These are phyloP conservation scores for Ascobolus immersus DNA, from an alignment of 495 filamentous ascomycete species.

Conservation along the genomic window DNA sequence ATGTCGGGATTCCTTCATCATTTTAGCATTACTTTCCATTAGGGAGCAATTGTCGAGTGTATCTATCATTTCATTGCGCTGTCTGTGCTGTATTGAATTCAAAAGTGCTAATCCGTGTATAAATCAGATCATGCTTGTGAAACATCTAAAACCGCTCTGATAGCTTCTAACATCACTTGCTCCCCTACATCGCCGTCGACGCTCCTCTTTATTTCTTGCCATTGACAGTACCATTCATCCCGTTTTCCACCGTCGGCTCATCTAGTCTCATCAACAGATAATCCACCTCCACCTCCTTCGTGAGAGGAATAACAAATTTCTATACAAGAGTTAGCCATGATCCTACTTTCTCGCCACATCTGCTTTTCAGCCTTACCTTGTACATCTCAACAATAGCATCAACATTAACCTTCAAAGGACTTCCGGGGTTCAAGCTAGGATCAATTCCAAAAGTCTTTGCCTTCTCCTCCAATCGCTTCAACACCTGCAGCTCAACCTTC, in stretches of 20 bases:
- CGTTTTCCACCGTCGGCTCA: not conserved
- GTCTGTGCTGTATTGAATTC: too few species aligned
- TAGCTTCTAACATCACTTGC: too few species aligned
- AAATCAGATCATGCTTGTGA: too few species aligned
- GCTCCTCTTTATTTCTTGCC: not conserved
- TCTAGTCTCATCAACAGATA: conserved; percentile 86
- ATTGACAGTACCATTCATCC: too few species aligned
- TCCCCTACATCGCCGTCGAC: not conserved
- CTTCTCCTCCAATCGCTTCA: conserved; percentile 70
- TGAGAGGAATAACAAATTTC: conserved; percentile 86
- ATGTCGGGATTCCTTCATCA: too few species aligned
- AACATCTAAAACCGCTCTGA: too few species aligned
- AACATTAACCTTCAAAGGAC: conserved; percentile 52
- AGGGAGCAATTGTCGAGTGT: too few species aligned
- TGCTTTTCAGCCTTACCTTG: conserved; percentile 25
- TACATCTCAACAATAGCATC: conserved; percentile 91
- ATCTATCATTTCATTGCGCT: too few species aligned
- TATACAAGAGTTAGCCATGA: conserved; percentile 8
- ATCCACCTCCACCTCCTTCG: conserved; percentile 91
- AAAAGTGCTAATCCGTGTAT: too few species aligned
- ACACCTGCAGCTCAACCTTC: conserved; percentile 72
- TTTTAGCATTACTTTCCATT: too few species aligned
- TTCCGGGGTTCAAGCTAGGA: conserved; percentile 32
- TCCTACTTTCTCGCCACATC: not conserved
- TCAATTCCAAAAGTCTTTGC: conserved; percentile 88